Percentiles rank a stretch among this genome's conserved stretches.
Evolutionary conservation across 1,139 yeast species (phyloP).

Genomic region (Debaryomyces singareniensis): DNA sequence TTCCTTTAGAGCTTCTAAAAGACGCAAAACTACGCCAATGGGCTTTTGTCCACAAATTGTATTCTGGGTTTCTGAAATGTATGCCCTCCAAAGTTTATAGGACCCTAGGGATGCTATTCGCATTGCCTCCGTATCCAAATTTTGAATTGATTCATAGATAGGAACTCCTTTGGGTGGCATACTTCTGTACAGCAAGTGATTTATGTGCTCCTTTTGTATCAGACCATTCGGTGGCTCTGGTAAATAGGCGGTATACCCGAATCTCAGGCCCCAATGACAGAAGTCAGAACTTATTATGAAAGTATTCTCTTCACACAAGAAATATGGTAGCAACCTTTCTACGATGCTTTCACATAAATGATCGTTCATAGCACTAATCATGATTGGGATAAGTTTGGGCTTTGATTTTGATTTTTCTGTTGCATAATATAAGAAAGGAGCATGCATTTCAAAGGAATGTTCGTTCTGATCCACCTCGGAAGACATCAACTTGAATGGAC

Average conservation of each 20-base stretch:
- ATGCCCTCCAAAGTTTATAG: slow-evolving; percentile 55
- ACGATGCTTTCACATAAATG: slow-evolving; percentile 42
- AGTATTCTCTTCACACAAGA: slow-evolving; percentile 52
- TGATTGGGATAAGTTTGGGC: slow-evolving; percentile 67
- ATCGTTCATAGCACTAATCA: slow-evolving; percentile 61
- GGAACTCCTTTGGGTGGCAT: slow-evolving; percentile 22
- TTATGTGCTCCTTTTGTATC: slow-evolving; percentile 11
- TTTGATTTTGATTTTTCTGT: slow-evolving; percentile 32
- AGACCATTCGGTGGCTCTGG: slow-evolving; percentile 13
- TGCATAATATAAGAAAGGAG: slow-evolving; percentile 61
- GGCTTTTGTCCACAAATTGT: slow-evolving; percentile 96
- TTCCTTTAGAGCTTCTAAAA: slow-evolving; percentile 32
- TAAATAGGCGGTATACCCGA: slow-evolving; percentile 63
- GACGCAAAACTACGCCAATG: slow-evolving; percentile 52
- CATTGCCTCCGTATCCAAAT: slow-evolving; percentile 68
- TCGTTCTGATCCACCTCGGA: slow-evolving; percentile 69
- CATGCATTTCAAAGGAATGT: slow-evolving; percentile 94
- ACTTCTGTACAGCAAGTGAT: slow-evolving; percentile 9
- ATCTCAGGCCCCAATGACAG: slow-evolving; percentile 91
- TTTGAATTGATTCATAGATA: slow-evolving; percentile 67
- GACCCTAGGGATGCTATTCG: slow-evolving; percentile 48
- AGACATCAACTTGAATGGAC: slow-evolving; percentile 51
- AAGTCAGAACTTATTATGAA: slow-evolving; percentile 87
- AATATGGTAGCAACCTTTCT: slow-evolving; percentile 43
- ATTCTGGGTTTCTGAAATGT: slow-evolving; percentile 66